Percentiles rank a stretch among this genome's conserved stretches.
Conservation (phyloP, 345 rosid species). For the Garcia nutans region DNA sequence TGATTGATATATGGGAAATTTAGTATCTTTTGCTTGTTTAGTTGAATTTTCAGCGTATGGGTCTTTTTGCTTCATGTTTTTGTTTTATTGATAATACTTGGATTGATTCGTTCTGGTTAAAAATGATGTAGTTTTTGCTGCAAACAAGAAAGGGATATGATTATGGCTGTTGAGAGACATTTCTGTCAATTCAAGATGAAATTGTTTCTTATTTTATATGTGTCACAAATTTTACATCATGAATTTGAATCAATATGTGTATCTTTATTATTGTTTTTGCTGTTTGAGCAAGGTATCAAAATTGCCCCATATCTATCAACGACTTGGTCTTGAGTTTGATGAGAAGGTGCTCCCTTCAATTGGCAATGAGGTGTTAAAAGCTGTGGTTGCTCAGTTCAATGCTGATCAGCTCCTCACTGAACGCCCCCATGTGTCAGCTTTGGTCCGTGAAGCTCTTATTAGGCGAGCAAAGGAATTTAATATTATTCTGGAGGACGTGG, state of each 20-base stretch:
- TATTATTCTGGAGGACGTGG: conserved; percentile 86
- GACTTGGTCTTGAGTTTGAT: conserved; percentile 86
- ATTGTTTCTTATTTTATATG: no score
- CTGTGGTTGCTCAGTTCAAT: conserved; percentile 96
- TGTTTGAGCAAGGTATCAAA: conserved; percentile 48
- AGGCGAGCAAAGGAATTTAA: conserved; percentile 86
- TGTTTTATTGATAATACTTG: not conserved
- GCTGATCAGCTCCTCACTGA: conserved; percentile 99
- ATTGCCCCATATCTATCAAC: conserved; percentile 75
- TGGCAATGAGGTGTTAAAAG: conserved; percentile 96
- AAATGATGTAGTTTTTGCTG: not conserved
- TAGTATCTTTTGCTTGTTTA: not conserved
- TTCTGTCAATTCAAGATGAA: not conserved
- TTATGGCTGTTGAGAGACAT: not conserved
- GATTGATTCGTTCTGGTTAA: not conserved
- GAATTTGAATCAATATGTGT: not conserved
- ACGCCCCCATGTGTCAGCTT: conserved; percentile 91
- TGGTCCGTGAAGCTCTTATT: conserved; percentile 68
- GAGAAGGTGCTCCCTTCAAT: conserved; percentile 97
- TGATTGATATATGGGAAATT: not conserved
- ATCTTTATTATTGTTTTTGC: not conserved
- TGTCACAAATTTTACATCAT: not conserved
- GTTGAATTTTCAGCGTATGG: not conserved
- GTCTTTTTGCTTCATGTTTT: no score
- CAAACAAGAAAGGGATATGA: not conserved